A percentile compares a stretch with the other conserved stretches of the same genome.
Evolutionary conservation across 2,329 filamentous ascomycete genomes (phyloP).

Genomic region (Raffaelea albimanens): DNA sequence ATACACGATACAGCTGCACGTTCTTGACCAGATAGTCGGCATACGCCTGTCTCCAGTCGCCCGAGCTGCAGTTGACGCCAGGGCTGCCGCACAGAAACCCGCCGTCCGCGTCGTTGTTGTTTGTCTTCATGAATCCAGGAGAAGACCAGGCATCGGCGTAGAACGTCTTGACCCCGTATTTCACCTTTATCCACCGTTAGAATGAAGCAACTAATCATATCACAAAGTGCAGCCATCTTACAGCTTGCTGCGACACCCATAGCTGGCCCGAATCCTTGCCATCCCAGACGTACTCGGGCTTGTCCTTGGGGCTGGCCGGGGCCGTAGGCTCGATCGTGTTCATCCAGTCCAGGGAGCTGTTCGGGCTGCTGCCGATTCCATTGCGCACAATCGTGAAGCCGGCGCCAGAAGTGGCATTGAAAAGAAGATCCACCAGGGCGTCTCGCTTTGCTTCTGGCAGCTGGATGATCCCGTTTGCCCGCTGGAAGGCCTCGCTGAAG

Average conservation of each 20-base stretch:
- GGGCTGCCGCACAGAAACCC: conserved; percentile 26
- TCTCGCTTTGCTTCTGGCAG: conserved; percentile 23
- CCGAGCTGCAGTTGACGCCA: conserved; percentile 19
- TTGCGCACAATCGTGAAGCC: conserved; percentile 30
- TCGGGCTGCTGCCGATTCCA: conserved; percentile 27
- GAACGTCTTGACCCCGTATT: conserved; percentile 22
- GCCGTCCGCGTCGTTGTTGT: conserved; percentile 24
- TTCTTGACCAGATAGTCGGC: conserved; percentile 28
- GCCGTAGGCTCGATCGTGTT: conserved; percentile 23
- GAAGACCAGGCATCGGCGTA: conserved; percentile 31
- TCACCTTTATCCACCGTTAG: not conserved
- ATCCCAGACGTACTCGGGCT: conserved; percentile 23
- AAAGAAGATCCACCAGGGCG: conserved; percentile 26
- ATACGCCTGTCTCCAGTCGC: conserved; percentile 31
- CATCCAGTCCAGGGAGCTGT: conserved; percentile 24
- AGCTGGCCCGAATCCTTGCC: conserved; percentile 27
- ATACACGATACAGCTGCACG: conserved; percentile 11
- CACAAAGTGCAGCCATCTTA: not conserved
- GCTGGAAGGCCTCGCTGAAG: conserved; percentile 30
- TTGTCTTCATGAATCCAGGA: conserved; percentile 32
- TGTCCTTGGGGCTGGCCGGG: conserved; percentile 19
- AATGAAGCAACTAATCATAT: too few species aligned
- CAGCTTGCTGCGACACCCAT: conserved; percentile 30
- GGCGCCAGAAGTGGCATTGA: conserved; percentile 23
- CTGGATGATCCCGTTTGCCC: conserved; percentile 21